These are phyloP conservation scores for Physcomitrellopsis africana DNA, from an alignment of 225 moss, liverwort and hornwort genomes.

Conservation along the genomic window DNA sequence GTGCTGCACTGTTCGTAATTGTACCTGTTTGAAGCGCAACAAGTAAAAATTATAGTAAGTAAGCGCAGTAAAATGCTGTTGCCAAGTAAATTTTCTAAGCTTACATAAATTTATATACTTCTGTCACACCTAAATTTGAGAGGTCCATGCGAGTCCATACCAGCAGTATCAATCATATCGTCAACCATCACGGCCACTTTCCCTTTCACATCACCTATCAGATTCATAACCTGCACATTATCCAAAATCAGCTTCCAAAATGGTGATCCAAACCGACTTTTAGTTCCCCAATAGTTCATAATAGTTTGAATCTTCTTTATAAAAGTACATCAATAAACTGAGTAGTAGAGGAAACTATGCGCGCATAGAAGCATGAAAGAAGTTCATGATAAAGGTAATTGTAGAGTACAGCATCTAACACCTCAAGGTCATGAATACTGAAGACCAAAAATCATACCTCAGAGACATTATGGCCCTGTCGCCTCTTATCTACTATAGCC, in stretches of 20 bases:
- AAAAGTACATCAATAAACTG: neutral
- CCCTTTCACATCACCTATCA: conserved; percentile 92
- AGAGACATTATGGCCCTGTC: conserved; percentile 87
- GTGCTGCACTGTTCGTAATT: conserved; percentile 90
- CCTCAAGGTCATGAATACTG: neutral
- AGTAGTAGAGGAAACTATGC: conserved; percentile 2
- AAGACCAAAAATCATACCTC: conserved; percentile 56
- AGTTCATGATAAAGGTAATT: neutral
- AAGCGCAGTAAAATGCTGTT: neutral
- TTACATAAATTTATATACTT: neutral
- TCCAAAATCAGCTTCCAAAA: conserved; percentile 27
- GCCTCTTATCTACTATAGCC: conserved; percentile 98
- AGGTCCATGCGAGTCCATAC: conserved; percentile 35
- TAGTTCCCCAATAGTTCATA: neutral
- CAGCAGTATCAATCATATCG: conserved; percentile 98
- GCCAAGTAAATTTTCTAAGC: neutral
- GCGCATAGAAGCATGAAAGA: neutral
- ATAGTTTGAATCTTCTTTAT: neutral
- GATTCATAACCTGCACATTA: conserved; percentile 83
- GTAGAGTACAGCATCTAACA: neutral
- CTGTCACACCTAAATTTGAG: neutral
- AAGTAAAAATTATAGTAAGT: conserved; percentile 6
- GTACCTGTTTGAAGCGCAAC: conserved; percentile 54
- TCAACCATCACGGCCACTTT: conserved; percentile 95
- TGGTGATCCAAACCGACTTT: conserved; percentile 3